A percentile compares a stretch with the other conserved stretches of the same genome.
phyloP scores from a whole-genome alignment of 371 early-diverging fungal species.

The Conidiobolus incongruus region DNA sequence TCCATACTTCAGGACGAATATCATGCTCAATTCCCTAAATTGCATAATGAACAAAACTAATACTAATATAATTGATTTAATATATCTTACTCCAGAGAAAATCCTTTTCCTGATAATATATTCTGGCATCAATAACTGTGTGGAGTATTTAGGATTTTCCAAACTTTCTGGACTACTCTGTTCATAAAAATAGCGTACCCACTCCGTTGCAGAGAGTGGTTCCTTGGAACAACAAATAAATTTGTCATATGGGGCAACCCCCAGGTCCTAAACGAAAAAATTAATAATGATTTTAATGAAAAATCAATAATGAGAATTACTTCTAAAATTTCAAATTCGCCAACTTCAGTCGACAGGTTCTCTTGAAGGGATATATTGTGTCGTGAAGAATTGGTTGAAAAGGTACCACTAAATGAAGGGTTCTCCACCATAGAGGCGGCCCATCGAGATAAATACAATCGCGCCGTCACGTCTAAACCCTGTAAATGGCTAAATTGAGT shows the following conservation, averaged over 20 bases:
- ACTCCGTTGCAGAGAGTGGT: conserved; percentile 48
- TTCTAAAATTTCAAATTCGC: conserved; percentile 32
- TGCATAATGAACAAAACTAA: neutral
- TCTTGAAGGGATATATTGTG: too few species aligned
- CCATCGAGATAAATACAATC: conserved; percentile 1
- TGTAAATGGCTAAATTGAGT: neutral
- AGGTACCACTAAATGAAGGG: too few species aligned
- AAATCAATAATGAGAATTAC: conserved; percentile 9
- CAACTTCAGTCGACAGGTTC: conserved; percentile 20
- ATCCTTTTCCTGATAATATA: conserved; percentile 30
- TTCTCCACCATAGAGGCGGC: conserved; percentile 2
- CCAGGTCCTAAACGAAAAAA: conserved; percentile 10
- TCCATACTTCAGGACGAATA: conserved; percentile 73
- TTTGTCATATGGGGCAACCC: conserved; percentile 5
- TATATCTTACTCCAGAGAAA: conserved; percentile 26
- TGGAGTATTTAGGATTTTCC: neutral
- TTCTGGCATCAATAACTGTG: conserved; percentile 15
- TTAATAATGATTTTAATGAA: conserved; percentile 9
- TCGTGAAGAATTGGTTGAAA: too few species aligned
- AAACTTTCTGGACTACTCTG: conserved; percentile 15
- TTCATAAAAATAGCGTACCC: conserved; percentile 43
- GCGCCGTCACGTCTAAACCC: conserved; percentile 1
- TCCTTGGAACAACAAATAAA: conserved; percentile 15
- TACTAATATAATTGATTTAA: neutral
- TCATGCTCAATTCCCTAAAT: conserved; percentile 46